Conservation (phyloP, 2,329 filamentous ascomycete genomes). For the Mycogone perniciosa region DNA sequence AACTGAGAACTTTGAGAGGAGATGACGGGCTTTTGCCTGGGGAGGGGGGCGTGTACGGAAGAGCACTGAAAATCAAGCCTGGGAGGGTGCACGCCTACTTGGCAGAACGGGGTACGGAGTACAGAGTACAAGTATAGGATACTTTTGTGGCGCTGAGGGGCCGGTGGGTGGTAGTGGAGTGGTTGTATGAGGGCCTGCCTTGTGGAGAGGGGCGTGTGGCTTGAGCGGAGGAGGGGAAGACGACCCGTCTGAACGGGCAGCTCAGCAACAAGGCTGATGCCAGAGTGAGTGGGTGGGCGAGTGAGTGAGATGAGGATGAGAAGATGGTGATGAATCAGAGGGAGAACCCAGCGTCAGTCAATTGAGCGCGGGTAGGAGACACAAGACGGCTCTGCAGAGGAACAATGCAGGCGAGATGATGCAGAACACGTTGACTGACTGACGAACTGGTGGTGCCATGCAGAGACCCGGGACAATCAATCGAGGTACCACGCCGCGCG, state of each 20-base stretch:
- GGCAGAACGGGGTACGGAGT: background rate
- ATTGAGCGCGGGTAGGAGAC: background rate
- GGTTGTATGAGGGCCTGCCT: background rate
- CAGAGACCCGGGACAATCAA: constrained; percentile 6
- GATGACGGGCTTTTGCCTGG: constrained; percentile 1
- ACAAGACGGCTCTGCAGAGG: background rate
- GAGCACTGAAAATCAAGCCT: constrained; percentile 9
- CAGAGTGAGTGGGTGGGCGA: too few relatives aligned
- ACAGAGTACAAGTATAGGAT: background rate
- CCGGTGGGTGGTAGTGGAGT: background rate
- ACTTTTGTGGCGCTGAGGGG: constrained; percentile 7
- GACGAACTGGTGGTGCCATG: background rate
- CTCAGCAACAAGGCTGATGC: too few relatives aligned
- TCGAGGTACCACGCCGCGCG: background rate
- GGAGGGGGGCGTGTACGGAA: constrained; percentile 6
- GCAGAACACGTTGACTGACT: background rate
- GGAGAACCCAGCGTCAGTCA: background rate
- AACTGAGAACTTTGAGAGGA: constrained; percentile 16
- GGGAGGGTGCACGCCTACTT: background rate
- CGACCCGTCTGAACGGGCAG: too few relatives aligned
- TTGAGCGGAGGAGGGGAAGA: background rate
- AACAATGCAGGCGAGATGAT: constrained; percentile 7
- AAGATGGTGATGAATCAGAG: background rate
- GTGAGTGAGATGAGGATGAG: background rate
- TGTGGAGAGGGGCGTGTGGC: background rate